These are phyloP conservation scores for Metschnikowia peoriensis DNA, from an alignment of 805 yeast genomes.

Conservation along the genomic window DNA sequence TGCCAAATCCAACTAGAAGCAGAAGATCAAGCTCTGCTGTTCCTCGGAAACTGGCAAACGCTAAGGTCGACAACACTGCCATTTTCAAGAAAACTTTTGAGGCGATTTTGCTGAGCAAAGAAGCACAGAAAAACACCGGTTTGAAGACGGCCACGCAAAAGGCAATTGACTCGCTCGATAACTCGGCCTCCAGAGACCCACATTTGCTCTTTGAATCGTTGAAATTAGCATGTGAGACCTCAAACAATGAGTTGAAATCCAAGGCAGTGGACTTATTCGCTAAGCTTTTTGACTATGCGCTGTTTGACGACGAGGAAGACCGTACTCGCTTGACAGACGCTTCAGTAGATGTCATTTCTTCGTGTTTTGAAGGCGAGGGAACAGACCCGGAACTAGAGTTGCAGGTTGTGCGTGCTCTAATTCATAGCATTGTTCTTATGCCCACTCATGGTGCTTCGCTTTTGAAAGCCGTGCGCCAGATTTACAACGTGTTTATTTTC, in stretches of 20 bases:
- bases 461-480: slow-evolving; percentile 87
- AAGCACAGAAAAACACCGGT: slow-evolving; percentile 51
- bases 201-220: slow-evolving; percentile 74
- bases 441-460: slow-evolving; percentile 89
- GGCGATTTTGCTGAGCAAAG: slow-evolving; percentile 55
- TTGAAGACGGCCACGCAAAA: slow-evolving; percentile 37
- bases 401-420: slow-evolving; percentile 88
- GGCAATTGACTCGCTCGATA: slow-evolving; percentile 40
- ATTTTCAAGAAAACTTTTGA: slow-evolving; percentile 56
- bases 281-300: slow-evolving; percentile 82
- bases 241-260: slow-evolving; percentile 62
- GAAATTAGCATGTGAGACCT: slow-evolving; percentile 68
- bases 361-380: slow-evolving; percentile 88
- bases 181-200: slow-evolving; percentile 41
- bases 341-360: slow-evolving; percentile 79
- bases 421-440: slow-evolving; percentile 80
- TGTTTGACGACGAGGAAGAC: slow-evolving; percentile 55
- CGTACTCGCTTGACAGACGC: slow-evolving; percentile 68
- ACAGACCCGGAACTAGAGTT: slow-evolving; percentile 87
- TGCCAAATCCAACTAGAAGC: background rate
- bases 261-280: slow-evolving; percentile 83
- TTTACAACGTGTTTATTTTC: slow-evolving; percentile 86
- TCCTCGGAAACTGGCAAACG: slow-evolving; percentile 4
- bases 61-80: slow-evolving; percentile 23
- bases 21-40: background rate